phyloP scores from a whole-genome alignment of 2,329 filamentous ascomycete species.

The Aspergillus amoenus region DNA sequence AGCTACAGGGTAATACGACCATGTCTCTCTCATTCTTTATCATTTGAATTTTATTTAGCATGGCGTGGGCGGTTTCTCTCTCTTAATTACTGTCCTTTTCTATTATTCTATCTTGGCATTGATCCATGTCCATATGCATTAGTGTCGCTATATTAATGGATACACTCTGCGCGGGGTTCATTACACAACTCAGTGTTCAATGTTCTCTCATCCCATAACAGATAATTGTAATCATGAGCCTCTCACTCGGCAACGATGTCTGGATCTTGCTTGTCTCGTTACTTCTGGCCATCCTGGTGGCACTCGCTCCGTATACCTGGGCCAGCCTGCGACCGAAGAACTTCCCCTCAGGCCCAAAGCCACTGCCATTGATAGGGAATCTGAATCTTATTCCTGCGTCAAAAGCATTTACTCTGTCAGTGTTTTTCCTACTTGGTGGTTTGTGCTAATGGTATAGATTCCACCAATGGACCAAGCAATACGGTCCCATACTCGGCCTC shows the following conservation, averaged over 20 bases:
- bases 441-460: neutral
- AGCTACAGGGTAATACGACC: too few species aligned
- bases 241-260: neutral
- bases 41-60: too few species aligned
- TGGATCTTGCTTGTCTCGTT: neutral
- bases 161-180: too few species aligned
- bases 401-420: neutral
- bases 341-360: constrained; percentile 3
- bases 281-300: neutral
- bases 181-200: too few species aligned
- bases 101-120: too few species aligned
- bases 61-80: too few species aligned
- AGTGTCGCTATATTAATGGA: too few species aligned
- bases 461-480: constrained; percentile 3
- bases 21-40: too few species aligned
- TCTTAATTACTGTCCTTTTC: too few species aligned
- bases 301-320: constrained; percentile 4
- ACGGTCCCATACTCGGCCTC: neutral
- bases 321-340: constrained; percentile 3
- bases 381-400: constrained; percentile 2
- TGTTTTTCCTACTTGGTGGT: neutral
- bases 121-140: too few species aligned
- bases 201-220: too few species aligned
- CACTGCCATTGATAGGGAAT: constrained; percentile 1
- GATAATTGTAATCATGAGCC: too few species aligned